Percentiles rank a stretch among this genome's conserved stretches.
phyloP scores from a whole-genome alignment of 2,329 filamentous ascomycete species.

The Pseudopithomyces chartarum region DNA sequence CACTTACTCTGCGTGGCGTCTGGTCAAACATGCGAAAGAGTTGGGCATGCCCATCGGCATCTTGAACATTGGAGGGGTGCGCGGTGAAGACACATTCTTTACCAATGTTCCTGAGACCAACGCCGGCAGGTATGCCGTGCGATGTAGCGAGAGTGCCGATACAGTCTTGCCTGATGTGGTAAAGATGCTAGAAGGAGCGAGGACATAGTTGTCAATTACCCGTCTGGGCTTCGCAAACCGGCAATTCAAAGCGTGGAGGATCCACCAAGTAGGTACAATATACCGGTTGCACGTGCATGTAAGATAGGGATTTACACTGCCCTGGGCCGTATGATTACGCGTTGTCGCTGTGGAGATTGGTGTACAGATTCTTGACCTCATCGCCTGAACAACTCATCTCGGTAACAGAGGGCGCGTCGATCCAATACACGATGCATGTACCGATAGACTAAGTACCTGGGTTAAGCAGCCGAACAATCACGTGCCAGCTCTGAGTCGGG shows the following conservation, averaged over 20 bases:
- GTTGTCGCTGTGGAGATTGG: neutral
- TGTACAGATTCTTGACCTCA: neutral
- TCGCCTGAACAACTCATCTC: neutral
- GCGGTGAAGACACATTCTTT: constrained; percentile 78
- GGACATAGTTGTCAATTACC: neutral
- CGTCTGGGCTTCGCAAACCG: neutral
- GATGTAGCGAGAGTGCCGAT: constrained; percentile 49
- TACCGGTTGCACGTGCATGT: neutral
- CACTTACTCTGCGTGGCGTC: constrained; percentile 91
- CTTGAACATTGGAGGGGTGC: constrained; percentile 83
- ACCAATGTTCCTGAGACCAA: constrained; percentile 55
- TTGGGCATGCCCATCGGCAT: constrained; percentile 84
- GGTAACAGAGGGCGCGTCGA: neutral
- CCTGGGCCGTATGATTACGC: neutral
- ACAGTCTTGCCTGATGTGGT: constrained; percentile 40
- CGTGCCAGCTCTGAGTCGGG: too few species aligned
- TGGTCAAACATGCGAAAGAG: constrained; percentile 83
- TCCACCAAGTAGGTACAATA: neutral
- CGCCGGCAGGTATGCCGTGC: constrained; percentile 44
- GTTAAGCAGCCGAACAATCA: too few species aligned
- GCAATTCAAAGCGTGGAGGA: neutral
- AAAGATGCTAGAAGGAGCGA: constrained; percentile 26
- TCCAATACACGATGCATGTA: neutral
- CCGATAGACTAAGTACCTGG: too few species aligned
- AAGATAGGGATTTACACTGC: neutral